A percentile compares a stretch with the other conserved stretches of the same genome.
These are phyloP conservation scores for Kurtzmaniella quercitrusa DNA, from an alignment of 1,139 yeast species.

Conservation along the genomic window DNA sequence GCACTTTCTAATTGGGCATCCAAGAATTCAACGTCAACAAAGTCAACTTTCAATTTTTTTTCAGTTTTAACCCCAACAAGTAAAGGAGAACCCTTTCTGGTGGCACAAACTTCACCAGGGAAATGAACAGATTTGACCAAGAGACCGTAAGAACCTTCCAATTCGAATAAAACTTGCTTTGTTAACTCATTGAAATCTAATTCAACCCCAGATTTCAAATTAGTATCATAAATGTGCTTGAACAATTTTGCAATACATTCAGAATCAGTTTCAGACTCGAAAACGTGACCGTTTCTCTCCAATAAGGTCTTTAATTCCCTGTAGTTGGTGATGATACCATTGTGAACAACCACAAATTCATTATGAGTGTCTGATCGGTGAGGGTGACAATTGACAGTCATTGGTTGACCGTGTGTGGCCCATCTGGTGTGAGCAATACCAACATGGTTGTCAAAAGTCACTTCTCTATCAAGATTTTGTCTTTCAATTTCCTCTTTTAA, in stretches of 20 bases:
- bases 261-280: conserved; percentile 94
- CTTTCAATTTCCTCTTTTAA: conserved; percentile 66
- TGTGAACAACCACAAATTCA: conserved; percentile 92
- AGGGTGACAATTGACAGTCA: conserved; percentile 86
- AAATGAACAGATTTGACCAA: conserved; percentile 87
- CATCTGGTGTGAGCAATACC: conserved; percentile 99
- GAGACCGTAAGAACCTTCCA: conserved; percentile 97
- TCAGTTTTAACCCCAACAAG: conserved; percentile 97
- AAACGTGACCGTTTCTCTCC: conserved; percentile 70
- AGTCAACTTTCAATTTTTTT: conserved; percentile 91
- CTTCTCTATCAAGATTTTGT: conserved; percentile 52
- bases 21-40: conserved; percentile 96
- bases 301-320: conserved; percentile 84
- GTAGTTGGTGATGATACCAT: conserved; percentile 96
- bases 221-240: conserved; percentile 84
- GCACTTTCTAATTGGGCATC: conserved; percentile 37
- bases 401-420: conserved; percentile 99
- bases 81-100: conserved; percentile 97
- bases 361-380: conserved; percentile 80
- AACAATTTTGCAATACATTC: conserved; percentile 96
- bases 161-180: conserved; percentile 85
- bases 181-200: conserved; percentile 89
- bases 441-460: conserved; percentile 76
- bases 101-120: conserved; percentile 95
- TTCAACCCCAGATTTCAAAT: conserved; percentile 59